Evolutionary conservation across 2,329 filamentous ascomycete species (phyloP), one percentile per base, ranked within the genome.

Genomic region (Hypoxylon sp.): DNA sequence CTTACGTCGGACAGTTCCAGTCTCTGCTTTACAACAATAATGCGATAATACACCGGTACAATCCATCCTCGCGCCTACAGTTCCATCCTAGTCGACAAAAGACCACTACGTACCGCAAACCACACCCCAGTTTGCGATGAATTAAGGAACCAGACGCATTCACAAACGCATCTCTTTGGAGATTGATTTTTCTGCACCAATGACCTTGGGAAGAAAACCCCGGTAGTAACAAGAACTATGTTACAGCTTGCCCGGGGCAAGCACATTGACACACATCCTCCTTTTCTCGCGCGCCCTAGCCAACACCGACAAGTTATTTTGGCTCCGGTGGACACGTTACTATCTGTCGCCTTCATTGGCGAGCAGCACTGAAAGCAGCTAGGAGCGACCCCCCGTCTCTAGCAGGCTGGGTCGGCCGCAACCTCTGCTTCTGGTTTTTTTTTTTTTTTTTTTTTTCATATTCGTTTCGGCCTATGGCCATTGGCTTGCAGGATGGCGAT

Each of bases 181-280:
- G n/a, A 32, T 41, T 43, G 30, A n/a, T 39, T 56, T 56, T n/a
- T 22, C 30, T 24, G 30, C 6, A 15, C 13, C 32, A 44, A 50
- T 62, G 56, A 48, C n/a, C n/a, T n/a, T n/a, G n/a, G n/a, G 30
- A 13, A 62, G 0, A 64, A 68, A 65, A 62, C 20, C 56, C 61
- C 63, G 46, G 37, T 37, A 56, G 59, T 60, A 63, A 54, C n/a
- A 59, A 60, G 41, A 59, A 46, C 17, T 22, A 6, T 15, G 20
- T 34, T 30, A 50, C 43, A 24, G 56, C 51, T 58, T 47, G 62
- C 54, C 65, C 62, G 65, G 65, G 61, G 60, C 61, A 39, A 51
- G 50, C 62, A 41, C 37, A 34, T 13, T 41, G 6, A 24, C 37
- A 41, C 17, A 46, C 15, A 34, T 17, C 43, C 34, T 48, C 17